A percentile compares a stretch with the other conserved stretches of the same genome.
Conservation (phyloP, 164 flowering plant genomes). For the Vitis rotundifolia region DNA sequence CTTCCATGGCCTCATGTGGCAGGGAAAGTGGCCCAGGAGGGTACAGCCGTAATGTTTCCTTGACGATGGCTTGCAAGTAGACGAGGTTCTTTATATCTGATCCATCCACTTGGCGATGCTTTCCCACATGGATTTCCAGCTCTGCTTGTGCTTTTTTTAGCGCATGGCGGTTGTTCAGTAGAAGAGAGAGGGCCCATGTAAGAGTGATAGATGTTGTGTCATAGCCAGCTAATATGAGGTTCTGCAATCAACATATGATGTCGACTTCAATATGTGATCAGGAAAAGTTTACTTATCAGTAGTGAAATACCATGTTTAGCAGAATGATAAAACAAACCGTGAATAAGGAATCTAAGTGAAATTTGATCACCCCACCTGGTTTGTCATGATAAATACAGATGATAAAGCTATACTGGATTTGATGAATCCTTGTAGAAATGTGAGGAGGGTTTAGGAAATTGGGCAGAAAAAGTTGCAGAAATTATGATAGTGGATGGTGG, state of each 20-base stretch:
- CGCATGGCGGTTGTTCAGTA: constrained; percentile 20
- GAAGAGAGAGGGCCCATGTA: constrained; percentile 21
- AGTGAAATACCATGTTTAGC: not conserved
- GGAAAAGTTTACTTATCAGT: not conserved
- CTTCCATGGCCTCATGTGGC: constrained; percentile 24
- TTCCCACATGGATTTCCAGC: constrained; percentile 24
- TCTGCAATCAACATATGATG: not conserved
- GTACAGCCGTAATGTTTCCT: constrained; percentile 20
- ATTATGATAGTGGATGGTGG: too few species aligned
- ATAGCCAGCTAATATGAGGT: constrained; percentile 18
- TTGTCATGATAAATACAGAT: too few species aligned
- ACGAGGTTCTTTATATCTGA: constrained; percentile 26
- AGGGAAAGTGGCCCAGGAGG: constrained; percentile 18
- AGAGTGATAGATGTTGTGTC: constrained; percentile 26
- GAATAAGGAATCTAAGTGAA: too few species aligned
- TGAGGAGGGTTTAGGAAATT: too few species aligned
- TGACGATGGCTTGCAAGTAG: constrained; percentile 30
- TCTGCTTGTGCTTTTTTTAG: constrained; percentile 26
- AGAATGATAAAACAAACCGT: not conserved
- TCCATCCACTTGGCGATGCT: constrained; percentile 24
- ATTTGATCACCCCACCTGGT: too few species aligned
- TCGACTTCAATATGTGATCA: not conserved
- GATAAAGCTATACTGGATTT: too few species aligned
- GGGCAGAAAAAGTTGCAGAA: too few species aligned
- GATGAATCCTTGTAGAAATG: too few species aligned